Evolutionary conservation across 2,329 filamentous ascomycete species (phyloP).

Genomic region (Botrytis paeoniae): DNA sequence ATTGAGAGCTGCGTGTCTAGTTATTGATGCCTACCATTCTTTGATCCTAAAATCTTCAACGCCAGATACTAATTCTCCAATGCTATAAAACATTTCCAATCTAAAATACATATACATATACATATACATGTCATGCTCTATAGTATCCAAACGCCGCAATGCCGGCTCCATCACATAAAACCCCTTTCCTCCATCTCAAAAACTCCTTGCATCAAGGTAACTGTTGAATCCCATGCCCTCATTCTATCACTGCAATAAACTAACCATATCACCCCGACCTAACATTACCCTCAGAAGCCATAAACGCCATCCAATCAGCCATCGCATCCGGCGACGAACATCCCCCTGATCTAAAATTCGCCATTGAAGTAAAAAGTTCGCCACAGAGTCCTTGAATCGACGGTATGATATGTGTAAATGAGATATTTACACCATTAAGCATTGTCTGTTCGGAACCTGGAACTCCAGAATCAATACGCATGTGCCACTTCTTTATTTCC

Average conservation of each 20-base stretch:
- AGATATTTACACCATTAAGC: neutral
- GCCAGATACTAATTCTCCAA: neutral
- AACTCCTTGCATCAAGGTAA: neutral
- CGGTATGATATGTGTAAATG: neutral
- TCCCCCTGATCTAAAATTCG: neutral
- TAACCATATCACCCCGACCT: too few relatives aligned
- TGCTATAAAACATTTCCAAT: neutral
- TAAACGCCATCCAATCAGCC: neutral
- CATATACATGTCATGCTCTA: neutral
- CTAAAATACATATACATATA: neutral
- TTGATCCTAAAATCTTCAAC: neutral
- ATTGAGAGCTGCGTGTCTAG: neutral
- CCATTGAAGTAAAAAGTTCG: neutral
- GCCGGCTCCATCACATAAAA: neutral
- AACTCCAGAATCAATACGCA: neutral
- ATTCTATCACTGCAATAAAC: neutral
- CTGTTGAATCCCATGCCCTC: neutral
- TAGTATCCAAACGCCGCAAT: neutral
- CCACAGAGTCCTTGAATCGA: slow-evolving; percentile 4
- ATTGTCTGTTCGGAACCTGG: neutral
- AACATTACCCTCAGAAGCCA: neutral
- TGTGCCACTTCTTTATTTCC: neutral
- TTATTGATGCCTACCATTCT: neutral
- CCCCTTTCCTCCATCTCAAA: too few relatives aligned
- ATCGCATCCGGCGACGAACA: neutral